Evolutionary conservation across 768 basidiomycete genomes (phyloP).

Genomic region (Suillus variegatus): DNA sequence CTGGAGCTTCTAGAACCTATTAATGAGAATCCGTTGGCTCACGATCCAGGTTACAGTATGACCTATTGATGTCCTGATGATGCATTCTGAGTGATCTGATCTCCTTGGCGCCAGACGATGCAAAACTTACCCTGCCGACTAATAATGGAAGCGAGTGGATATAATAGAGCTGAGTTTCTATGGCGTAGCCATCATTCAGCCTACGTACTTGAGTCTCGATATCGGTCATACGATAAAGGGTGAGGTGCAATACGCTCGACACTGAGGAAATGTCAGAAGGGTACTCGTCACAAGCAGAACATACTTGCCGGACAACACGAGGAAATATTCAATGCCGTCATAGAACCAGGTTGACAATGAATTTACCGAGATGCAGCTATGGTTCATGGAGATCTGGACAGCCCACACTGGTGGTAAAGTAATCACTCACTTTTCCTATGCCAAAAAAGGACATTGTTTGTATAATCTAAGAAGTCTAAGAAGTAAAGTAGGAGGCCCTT

Average conservation of each 20-base stretch:
- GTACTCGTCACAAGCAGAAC: neutral
- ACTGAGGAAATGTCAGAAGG: neutral
- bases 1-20: neutral
- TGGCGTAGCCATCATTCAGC: neutral
- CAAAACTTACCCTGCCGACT: too few species aligned
- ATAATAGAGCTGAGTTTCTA: neutral
- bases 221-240: neutral
- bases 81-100: too few species aligned
- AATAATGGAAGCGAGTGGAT: neutral
- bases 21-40: neutral
- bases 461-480: too few species aligned
- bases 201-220: neutral
- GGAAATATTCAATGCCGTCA: neutral
- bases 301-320: neutral
- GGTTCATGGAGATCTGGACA: neutral
- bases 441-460: conserved; percentile 12
- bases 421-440: neutral
- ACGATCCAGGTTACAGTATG: neutral
- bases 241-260: neutral
- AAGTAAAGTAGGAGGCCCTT: too few species aligned
- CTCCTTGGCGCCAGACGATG: too few species aligned
- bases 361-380: neutral
- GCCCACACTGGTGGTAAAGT: neutral
- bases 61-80: too few species aligned
- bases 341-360: neutral